Percentiles rank a stretch among this genome's conserved stretches.
phyloP scores from a whole-genome alignment of 1,284 basidiomycete genomes.

The Exobasidium rhododendri region DNA sequence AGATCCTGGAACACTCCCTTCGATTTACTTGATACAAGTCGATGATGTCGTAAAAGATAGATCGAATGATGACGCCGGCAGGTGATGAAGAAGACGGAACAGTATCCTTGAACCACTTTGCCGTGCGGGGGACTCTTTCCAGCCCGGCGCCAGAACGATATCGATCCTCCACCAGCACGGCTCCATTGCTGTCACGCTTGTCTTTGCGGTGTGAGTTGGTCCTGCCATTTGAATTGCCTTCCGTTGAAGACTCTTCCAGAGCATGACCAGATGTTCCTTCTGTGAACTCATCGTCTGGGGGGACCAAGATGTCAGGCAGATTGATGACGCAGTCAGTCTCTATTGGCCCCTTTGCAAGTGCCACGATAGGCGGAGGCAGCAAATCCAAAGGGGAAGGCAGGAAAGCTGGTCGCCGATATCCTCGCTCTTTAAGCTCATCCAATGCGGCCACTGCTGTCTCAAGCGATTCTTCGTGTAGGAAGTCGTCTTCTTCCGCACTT shows the following conservation, averaged over 20 bases:
- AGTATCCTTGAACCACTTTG: conserved; percentile 60
- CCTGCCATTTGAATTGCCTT: conserved; percentile 14
- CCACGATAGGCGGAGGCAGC: conserved; percentile 41
- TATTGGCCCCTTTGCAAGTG: conserved; percentile 11
- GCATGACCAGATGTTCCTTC: conserved; percentile 12
- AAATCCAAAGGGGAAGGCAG: conserved; percentile 41
- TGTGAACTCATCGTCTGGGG: conserved; percentile 42
- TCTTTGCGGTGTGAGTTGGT: conserved; percentile 44
- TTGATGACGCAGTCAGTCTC: conserved; percentile 18
- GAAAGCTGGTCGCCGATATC: conserved; percentile 35
- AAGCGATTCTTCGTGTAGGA: conserved; percentile 44
- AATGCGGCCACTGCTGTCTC: conserved; percentile 40
- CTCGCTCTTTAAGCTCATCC: conserved; percentile 22
- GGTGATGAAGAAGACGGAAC: conserved; percentile 72
- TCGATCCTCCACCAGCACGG: conserved; percentile 60
- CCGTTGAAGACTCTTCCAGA: not conserved
- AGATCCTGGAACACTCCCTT: conserved; percentile 83
- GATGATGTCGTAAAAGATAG: conserved; percentile 75
- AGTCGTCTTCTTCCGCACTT: conserved; percentile 19
- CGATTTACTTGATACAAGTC: conserved; percentile 94
- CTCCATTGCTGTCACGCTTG: conserved; percentile 63
- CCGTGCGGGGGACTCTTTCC: conserved; percentile 25
- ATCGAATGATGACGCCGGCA: conserved; percentile 74
- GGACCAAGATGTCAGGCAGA: conserved; percentile 42
- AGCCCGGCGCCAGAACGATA: conserved; percentile 41